Base-by-base conservation (phyloP, 208 protist species). In the Trypanosoma mega region DNA sequence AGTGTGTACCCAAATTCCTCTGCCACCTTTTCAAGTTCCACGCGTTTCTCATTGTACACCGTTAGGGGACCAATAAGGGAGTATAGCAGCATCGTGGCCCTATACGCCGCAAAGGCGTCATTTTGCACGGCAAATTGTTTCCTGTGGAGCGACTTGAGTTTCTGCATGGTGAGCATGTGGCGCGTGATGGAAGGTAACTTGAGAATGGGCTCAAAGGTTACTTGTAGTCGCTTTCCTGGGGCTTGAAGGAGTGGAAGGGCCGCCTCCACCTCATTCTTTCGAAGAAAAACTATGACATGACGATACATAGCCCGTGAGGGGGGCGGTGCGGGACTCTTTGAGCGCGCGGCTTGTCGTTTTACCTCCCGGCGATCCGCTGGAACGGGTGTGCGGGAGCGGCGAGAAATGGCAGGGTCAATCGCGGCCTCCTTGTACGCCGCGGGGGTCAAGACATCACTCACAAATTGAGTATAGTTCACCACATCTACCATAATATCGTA, bases 1-100 rank as follows among this genome's bases (percentile, higher is more conserved):
- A 82, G 76, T 27, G 68, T 72, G 70, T 75, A 89, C 37, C 85
- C 85, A 31, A 92, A 89, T 72, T 92, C 81, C 68, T 74, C 75
- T 16, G 80, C 80, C 7, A 84, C 72, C 31, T 70, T 74, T 50
- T 75, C 51, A 16, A 92, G 72, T 18, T 71, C 41, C 37, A 87
- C 68, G 26, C 65, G 26, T 12, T 50, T 53, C 72, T 81, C 80
- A 51, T 87, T 58, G 72, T 87, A 92, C 16, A 87, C 74, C 21
- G 74, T 72, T 4, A 57, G 43, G n/a, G 78, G 75, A 16, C 76
- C 72, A 46, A 92, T 63, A 8, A 78, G 67, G 69, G 76, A 76
- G 62, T 92, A 92, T 16, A 68, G 69, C 18, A 71, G 62, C 85
- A 92, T 92, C 20, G 76, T 80, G 12, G 69, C 68, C 33, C 76